These are phyloP conservation scores for Ophiostoma pallidulum DNA, from an alignment of 2,329 filamentous ascomycete genomes.

Conservation along the genomic window DNA sequence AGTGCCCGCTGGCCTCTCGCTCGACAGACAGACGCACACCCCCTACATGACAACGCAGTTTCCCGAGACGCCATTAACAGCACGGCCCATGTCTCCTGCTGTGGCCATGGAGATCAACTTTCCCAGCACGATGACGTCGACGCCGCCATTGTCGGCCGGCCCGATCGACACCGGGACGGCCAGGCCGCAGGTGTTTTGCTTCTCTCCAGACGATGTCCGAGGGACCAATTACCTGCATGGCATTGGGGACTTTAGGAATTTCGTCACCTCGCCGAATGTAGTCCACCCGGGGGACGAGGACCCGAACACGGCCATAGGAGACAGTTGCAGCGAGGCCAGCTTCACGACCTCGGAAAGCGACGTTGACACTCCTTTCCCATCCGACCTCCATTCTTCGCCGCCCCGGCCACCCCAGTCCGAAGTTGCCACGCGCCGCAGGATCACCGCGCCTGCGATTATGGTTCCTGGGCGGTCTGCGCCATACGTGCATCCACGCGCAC, in stretches of 20 bases:
- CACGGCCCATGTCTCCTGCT: conserved; percentile 39
- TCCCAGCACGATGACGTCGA: conserved; percentile 50
- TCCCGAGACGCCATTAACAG: conserved; percentile 46
- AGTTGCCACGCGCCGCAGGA: conserved; percentile 25
- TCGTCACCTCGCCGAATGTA: not conserved
- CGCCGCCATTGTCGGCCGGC: conserved; percentile 47
- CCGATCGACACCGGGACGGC: conserved; percentile 31
- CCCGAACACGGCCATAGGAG: not conserved
- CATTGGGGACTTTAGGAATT: not conserved
- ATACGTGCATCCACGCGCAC: conserved; percentile 47
- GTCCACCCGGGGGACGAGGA: not conserved
- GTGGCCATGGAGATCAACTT: conserved; percentile 36
- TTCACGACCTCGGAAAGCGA: not conserved
- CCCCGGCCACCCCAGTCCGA: not conserved
- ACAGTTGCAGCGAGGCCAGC: conserved; percentile 5
- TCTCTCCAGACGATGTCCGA: conserved; percentile 23
- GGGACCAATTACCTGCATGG: not conserved
- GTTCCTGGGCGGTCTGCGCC: conserved; percentile 30
- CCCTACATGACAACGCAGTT: conserved; percentile 35
- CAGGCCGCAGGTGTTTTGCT: conserved; percentile 35
- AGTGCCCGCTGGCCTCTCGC: conserved; percentile 22
- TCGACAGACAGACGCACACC: conserved; percentile 29
- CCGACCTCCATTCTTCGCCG: not conserved
- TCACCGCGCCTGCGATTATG: conserved; percentile 26
- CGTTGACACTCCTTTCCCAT: not conserved